Evolutionary conservation across 495 filamentous ascomycete species (phyloP), one percentile per base, ranked within the genome.

Genomic region (Penicillium cosmopolitanum): DNA sequence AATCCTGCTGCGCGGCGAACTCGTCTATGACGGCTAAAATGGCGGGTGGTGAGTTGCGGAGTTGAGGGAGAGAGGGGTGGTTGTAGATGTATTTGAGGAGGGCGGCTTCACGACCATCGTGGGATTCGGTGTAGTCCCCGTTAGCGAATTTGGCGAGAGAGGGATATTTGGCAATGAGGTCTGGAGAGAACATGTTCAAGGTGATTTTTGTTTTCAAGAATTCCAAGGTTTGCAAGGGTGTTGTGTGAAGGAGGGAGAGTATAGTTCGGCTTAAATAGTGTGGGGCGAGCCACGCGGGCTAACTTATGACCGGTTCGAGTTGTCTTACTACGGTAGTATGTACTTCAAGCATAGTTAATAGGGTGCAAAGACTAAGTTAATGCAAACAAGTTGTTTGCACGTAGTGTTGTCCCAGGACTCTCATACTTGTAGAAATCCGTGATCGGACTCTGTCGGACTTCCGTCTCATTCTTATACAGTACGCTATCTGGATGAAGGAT

Each of bases 71-170:
- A 58, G 2, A 50, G 18, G 84, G 80, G 55, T 82, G 81, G 35
- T 57, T 64, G 66, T 61, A 86, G 38, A 92, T 78, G 64, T 80
- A 85, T 46, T 86, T 80, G 19, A 91, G 78, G 1, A 91, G 79
- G 38, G 84, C 82, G 31, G 83, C 80, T 64, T 92, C 87, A 12
- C 87, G 82, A 16, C 87, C 87, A 72, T 91, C 89, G 65, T 88
- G 79, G 57, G 60, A 62, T 19, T 62, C 60, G 15, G 38, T 21
- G 12, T 57, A 25, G 9, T 57, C 35, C 13, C 51, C 23, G 12
- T 11, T 31, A 7, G 35, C 42, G 18, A 43, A 57, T 31, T 57
- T 57, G 15, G 15, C 48, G 3, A 62, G 50, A 5, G 60, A 50
- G 10, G 55, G 60, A 36, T 62, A 62, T 33, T 54, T 62, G 5